phyloP scores from a whole-genome alignment of 1,139 yeast genomes.

The Saccharomyces uvarum region DNA sequence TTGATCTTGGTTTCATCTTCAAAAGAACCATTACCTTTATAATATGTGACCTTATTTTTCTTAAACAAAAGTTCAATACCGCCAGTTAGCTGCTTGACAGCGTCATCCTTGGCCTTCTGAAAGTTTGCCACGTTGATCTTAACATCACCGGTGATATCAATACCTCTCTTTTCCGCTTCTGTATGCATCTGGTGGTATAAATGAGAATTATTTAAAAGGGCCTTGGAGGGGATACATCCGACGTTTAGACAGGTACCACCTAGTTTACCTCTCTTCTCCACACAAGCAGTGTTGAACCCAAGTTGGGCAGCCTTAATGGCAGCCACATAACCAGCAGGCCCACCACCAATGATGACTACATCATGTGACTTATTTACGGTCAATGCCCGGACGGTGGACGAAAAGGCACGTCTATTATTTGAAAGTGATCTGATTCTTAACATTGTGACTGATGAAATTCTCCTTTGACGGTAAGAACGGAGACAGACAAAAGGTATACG shows the following conservation, averaged over 20 bases:
- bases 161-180: conserved; percentile 84
- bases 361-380: conserved; percentile 55
- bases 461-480: not conserved
- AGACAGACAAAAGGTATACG: not conserved
- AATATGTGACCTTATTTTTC: conserved; percentile 89
- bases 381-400: conserved; percentile 1
- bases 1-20: conserved; percentile 69
- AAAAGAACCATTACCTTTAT: conserved; percentile 89
- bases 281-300: conserved; percentile 89
- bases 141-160: conserved; percentile 69
- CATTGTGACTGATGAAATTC: not conserved
- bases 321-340: conserved; percentile 98
- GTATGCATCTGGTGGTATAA: conserved; percentile 81
- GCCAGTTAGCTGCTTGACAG: conserved; percentile 81
- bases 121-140: conserved; percentile 66
- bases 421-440: not conserved
- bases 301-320: conserved; percentile 98
- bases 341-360: conserved; percentile 94
- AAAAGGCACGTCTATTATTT: conserved; percentile 10
- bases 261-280: conserved; percentile 89
- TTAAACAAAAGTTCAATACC: conserved; percentile 94
- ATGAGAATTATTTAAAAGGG: conserved; percentile 89
- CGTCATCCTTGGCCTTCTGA: conserved; percentile 87
- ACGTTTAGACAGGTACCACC: conserved; percentile 99
- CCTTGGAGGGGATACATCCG: conserved; percentile 97